Percentiles rank a stretch among this genome's conserved stretches.
Conservation (phyloP, 2,329 filamentous ascomycete genomes). For the Calonectria hongkongensis region DNA sequence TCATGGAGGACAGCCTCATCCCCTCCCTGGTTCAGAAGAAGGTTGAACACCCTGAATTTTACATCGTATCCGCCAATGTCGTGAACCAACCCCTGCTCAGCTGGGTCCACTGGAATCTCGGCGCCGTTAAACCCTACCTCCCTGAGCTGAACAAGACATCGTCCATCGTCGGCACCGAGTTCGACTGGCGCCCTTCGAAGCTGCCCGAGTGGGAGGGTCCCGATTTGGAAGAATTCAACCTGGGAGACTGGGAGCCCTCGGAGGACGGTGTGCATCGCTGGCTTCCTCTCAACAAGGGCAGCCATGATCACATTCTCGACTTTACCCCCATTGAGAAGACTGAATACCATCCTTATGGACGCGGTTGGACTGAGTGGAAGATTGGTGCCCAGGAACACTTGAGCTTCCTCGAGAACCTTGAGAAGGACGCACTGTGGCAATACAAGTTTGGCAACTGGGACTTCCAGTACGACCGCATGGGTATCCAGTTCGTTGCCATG, state of each 20-base stretch:
- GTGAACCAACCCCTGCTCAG: constrained; percentile 73
- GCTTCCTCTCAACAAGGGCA: constrained; percentile 63
- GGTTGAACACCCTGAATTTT: constrained; percentile 69
- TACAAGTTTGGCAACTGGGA: constrained; percentile 71
- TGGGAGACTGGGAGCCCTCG: constrained; percentile 58
- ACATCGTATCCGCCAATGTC: constrained; percentile 73
- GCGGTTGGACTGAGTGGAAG: constrained; percentile 69
- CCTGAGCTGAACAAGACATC: constrained; percentile 63
- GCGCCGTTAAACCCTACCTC: constrained; percentile 71
- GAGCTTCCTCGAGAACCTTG: constrained; percentile 70
- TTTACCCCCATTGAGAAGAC: constrained; percentile 69
- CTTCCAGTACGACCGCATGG: constrained; percentile 70
- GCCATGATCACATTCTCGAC: constrained; percentile 62
- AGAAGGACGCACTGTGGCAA: constrained; percentile 63
- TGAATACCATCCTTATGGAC: constrained; percentile 67
- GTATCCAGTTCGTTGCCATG: constrained; percentile 73
- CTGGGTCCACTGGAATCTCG: constrained; percentile 72
- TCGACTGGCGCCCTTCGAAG: constrained; percentile 63
- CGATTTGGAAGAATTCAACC: constrained; percentile 50
- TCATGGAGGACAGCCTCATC: constrained; percentile 65
- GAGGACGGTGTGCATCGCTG: constrained; percentile 69
- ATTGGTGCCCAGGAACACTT: constrained; percentile 70
- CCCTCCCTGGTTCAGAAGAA: constrained; percentile 72
- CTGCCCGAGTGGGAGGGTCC: constrained; percentile 60
- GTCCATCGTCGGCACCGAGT: constrained; percentile 49